phyloP scores from a whole-genome alignment of 768 basidiomycete species.

The Cystobasidium onofrii region DNA sequence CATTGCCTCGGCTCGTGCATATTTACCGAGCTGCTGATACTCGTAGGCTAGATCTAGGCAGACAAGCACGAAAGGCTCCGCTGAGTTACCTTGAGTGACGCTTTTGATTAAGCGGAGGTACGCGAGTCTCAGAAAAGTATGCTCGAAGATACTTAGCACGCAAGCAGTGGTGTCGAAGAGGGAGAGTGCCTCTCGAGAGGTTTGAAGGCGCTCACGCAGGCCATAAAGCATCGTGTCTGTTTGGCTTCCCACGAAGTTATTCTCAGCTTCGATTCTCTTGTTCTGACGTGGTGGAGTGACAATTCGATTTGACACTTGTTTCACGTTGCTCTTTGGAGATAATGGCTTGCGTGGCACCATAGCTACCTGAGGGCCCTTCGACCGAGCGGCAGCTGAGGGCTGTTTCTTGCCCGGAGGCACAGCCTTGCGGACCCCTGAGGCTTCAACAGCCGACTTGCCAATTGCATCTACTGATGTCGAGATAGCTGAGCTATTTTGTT shows the following conservation, averaged over 20 bases:
- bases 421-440: too few species aligned
- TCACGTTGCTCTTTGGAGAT: not conserved
- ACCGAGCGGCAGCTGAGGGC: not conserved
- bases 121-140: conserved; percentile 60
- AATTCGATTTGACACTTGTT: not conserved
- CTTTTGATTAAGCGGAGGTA: conserved; percentile 59
- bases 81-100: conserved; percentile 42
- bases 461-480: not conserved
- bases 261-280: not conserved
- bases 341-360: conserved; percentile 11
- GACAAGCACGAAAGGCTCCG: not conserved
- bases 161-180: conserved; percentile 42
- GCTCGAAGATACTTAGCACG: conserved; percentile 63
- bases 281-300: not conserved
- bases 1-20: conserved; percentile 58
- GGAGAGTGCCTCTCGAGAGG: not conserved
- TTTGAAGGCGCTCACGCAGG: not conserved
- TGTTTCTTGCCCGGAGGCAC: not conserved
- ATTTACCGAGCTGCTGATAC: conserved; percentile 68
- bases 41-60: conserved; percentile 58
- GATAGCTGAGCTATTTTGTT: too few species aligned
- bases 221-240: not conserved
- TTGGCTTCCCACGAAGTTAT: not conserved
- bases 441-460: not conserved
- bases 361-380: not conserved